Base-by-base conservation (phyloP, 805 yeast species). In the Starmera amethionina region DNA sequence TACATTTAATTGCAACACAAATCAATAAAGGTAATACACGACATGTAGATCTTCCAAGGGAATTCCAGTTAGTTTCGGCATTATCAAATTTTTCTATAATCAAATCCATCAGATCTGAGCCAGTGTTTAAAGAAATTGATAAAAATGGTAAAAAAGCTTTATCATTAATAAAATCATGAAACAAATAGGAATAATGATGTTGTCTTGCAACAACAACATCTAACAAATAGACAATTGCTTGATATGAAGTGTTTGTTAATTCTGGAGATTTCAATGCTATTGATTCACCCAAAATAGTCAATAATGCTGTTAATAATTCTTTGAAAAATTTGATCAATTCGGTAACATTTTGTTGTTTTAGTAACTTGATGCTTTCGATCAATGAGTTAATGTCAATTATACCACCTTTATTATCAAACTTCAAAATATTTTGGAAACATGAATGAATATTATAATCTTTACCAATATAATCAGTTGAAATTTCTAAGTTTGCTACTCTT, bases 381-480 rank as follows among this genome's bases (percentile, higher is more conserved):
- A 79, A 65, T 37, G 69, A 72, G 9, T 22, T 22, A 8, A 5
- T 22, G 9, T 22, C 27, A 22, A 22, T 8, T 4, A 22, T 22
- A 22, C 5, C 27, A 3, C 57, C 57, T 43, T 68, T 72, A 49
- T 69, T 69, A 22, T 59, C 58, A 73, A 79, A 76, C 43, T 70
- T 68, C 46, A 79, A 55, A 36, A 85, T 60, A 29, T 69, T 67
- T 34, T 72, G 75, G 42, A 81, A 65, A 4, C 79, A 60, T 6
- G 61, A 39, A 43, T 80, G 86, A 15, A 76, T 60, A 50, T 83
- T 82, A 60, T 65, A 82, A 13, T 64, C 56, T 47, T 72, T 79
- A 22, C 96, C 95, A 41, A 79, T 75, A 55, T 82, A 85, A 39
- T 73, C 77, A 0, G 83, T 64, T 14, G 72, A 65, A 15, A 83